These are phyloP conservation scores for Scedosporium boydii DNA, from an alignment of 2,329 filamentous ascomycete genomes.

Conservation along the genomic window DNA sequence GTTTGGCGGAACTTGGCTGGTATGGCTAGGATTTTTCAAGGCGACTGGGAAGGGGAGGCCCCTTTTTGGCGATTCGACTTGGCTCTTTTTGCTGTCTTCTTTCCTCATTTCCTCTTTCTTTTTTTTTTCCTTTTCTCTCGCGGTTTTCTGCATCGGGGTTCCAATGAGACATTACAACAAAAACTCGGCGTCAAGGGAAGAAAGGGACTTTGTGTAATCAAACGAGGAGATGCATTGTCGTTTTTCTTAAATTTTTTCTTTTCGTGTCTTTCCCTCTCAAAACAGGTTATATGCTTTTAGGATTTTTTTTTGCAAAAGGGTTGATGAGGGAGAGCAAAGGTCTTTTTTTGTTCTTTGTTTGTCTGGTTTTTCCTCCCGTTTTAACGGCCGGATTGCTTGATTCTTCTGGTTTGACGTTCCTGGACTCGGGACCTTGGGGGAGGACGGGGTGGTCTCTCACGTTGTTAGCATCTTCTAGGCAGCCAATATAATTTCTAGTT, in stretches of 20 bases:
- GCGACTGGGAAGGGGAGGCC: not conserved
- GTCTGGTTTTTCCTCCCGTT: not conserved
- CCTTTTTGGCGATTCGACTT: not conserved
- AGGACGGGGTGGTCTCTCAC: not conserved
- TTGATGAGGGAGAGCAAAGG: not conserved
- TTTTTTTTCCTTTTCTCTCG: constrained; percentile 8
- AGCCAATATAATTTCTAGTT: constrained; percentile 1
- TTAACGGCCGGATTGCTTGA: not conserved
- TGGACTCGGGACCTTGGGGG: not conserved
- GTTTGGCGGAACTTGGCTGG: not conserved
- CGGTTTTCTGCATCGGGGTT: not conserved
- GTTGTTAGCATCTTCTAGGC: not conserved
- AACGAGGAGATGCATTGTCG: not conserved
- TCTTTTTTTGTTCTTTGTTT: too few species aligned
- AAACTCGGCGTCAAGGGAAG: not conserved
- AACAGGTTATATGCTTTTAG: not conserved
- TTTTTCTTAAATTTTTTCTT: constrained; percentile 1
- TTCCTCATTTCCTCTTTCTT: constrained; percentile 4
- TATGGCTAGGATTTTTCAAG: too few species aligned
- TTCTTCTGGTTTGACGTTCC: too few species aligned
- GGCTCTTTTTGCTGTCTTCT: not conserved
- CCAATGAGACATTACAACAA: constrained; percentile 1
- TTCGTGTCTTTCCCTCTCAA: not conserved
- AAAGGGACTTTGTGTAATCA: not conserved
- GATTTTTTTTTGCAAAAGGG: not conserved